Evolutionary conservation across 1,139 yeast genomes (phyloP).

Genomic region (Pichia sp.): DNA sequence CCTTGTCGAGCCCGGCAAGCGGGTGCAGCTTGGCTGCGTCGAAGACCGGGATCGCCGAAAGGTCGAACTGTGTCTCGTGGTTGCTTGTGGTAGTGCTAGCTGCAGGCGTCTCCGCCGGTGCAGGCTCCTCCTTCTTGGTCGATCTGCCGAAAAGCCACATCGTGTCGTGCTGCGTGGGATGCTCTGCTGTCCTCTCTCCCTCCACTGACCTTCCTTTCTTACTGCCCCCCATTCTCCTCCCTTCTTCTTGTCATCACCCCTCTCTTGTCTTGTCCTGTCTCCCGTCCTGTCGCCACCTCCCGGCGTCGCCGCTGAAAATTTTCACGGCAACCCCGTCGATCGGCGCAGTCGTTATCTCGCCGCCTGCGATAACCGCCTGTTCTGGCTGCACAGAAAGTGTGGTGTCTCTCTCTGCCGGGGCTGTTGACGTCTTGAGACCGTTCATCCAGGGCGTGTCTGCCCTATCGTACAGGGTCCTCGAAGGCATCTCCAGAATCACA

Average conservation of each 20-base stretch:
- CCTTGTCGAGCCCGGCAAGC: constrained; percentile 85
- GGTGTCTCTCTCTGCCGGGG: too few relatives aligned
- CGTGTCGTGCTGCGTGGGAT: neutral
- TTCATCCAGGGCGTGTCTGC: too few relatives aligned
- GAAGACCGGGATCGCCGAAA: constrained; percentile 38
- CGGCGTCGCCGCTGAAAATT: neutral
- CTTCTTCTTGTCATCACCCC: too few relatives aligned
- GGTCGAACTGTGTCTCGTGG: constrained; percentile 13
- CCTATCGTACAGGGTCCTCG: too few relatives aligned
- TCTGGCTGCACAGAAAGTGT: neutral
- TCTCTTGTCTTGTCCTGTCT: neutral
- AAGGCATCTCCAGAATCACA: neutral
- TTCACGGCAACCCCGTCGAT: neutral
- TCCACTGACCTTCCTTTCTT: too few relatives aligned
- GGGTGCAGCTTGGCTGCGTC: constrained; percentile 84
- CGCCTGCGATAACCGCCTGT: neutral
- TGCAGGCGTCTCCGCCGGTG: neutral
- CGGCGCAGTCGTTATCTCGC: neutral
- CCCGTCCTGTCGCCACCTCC: neutral
- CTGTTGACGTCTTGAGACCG: too few relatives aligned
- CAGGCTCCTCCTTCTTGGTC: constrained; percentile 8
- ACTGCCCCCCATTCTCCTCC: neutral
- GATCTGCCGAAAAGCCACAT: constrained; percentile 21
- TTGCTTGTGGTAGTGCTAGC: neutral
- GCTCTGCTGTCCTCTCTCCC: neutral